A percentile compares a stretch with the other conserved stretches of the same genome.
Conservation (phyloP, 805 yeast species). For the Yamadazyma takamatsuzukensis region DNA sequence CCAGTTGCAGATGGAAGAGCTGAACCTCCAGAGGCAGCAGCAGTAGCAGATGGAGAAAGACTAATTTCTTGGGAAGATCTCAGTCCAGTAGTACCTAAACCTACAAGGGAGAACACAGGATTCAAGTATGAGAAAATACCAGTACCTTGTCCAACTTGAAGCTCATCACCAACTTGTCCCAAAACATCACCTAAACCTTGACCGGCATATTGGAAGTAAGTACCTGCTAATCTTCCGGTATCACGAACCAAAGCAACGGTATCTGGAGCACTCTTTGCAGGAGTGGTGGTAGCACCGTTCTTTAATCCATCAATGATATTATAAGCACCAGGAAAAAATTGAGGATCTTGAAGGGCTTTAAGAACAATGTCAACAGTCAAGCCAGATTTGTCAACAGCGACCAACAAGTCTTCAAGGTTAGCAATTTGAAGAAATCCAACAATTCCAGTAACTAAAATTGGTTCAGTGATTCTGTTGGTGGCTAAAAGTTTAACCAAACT, state of each 20-base stretch:
- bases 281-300: slow-evolving; percentile 11
- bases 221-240: slow-evolving; percentile 8
- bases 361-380: slow-evolving; percentile 23
- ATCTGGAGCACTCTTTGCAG: slow-evolving; percentile 8
- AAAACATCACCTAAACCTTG: slow-evolving; percentile 9
- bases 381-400: slow-evolving; percentile 22
- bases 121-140: slow-evolving; percentile 15
- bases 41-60: slow-evolving; percentile 10
- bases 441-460: slow-evolving; percentile 19
- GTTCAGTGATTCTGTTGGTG: slow-evolving; percentile 21
- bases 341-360: slow-evolving; percentile 12
- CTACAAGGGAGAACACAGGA: slow-evolving; percentile 13
- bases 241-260: slow-evolving; percentile 9
- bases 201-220: slow-evolving; percentile 6
- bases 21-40: slow-evolving; percentile 8
- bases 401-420: slow-evolving; percentile 19
- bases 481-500: slow-evolving; percentile 18
- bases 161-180: slow-evolving; percentile 3
- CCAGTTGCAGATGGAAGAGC: slow-evolving; percentile 4
- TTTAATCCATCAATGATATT: slow-evolving; percentile 15
- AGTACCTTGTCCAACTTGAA: slow-evolving; percentile 9
- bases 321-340: slow-evolving; percentile 16
- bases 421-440: slow-evolving; percentile 19
- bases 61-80: slow-evolving; percentile 2
- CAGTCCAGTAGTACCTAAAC: slow-evolving; percentile 8